Base-by-base conservation (phyloP, 805 yeast genomes). In the Sporopachydermia quercuum region DNA sequence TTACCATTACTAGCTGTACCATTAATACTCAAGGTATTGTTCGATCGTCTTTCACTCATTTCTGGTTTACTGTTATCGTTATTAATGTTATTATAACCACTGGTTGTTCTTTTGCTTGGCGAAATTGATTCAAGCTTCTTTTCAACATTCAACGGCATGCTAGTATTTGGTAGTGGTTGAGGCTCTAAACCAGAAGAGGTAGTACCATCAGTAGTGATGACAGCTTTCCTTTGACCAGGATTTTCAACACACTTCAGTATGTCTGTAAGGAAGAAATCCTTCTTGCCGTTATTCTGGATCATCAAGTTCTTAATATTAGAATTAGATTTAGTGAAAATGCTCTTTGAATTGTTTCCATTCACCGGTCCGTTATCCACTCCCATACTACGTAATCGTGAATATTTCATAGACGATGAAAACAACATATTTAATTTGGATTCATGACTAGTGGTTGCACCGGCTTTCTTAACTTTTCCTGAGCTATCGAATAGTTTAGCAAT, bases 261-360 rank as follows among this genome's bases (percentile, higher is more conserved):
- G n/a, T 23, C 30, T n/a, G 30, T 8, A 8, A 23, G n/a, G n/a
- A 23, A 23, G 30, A 23, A 23, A 23, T 23, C 30, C 30, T 23
- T 23, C 30, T 23, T 23, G 30, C 30, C 30, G 30, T 23, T 23
- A n/a, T 23, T 23, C 30, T 23, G 30, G n/a, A 23, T 23, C 30
- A 23, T 23, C 13, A 23, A n/a, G n/a, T 23, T 23, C n/a, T 23
- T 23, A 23, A 23, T 23, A 23, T 23, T 23, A n/a, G 30, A 23
- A n/a, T 23, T 23, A 8, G 30, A 23, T 23, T 23, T 23, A n/a
- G 30, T n/a, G n/a, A 23, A 23, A 8, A 23, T n/a, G 30, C 30
- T 23, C n/a, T n/a, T 23, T 23, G 30, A 8, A 8, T 8, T n/a
- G 30, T n/a, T n/a, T 8, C 30, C 30, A n/a, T 8, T n/a, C n/a